Base-by-base conservation (phyloP, 129 eudicot genomes). In the Lonicera japonica region DNA sequence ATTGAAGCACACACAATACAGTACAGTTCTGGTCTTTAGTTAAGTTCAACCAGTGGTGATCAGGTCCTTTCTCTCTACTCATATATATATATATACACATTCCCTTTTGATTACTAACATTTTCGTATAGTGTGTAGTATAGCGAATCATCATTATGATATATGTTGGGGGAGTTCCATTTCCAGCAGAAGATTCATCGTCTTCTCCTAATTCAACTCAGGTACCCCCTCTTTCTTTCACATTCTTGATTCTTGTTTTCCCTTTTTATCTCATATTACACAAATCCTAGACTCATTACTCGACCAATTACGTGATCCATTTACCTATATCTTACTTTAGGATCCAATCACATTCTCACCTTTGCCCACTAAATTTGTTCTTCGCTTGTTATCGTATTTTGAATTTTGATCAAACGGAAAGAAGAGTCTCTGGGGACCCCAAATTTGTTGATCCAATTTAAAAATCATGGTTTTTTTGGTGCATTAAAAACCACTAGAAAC, bases 161-260 rank as follows among this genome's bases (percentile, higher is more conserved):
- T 82, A 68, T 53, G 79, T 82, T 48, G 79, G 63, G 1, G 88
- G 84, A 53, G 46, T 65, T 75, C 82, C 56, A 41, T 71, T 82
- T 82, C n/a, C 60, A 34, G 8, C 78, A 14, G 79, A 61, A 14
- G 79, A 61, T 21, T 61, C 77, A 56, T 67, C 76, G 8, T 68
- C 83, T 36, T 46, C n/a, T n/a, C n/a, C n/a, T n/a, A n/a, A n/a
- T n/a, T n/a, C 36, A 29, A 29, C 72, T 50, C 62, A 81, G 82
- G 82, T 76, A 50, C 43, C 39, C 63, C 34, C 17, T 53, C 29
- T 58, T 5, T 67, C 60, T 12, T 15, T 29, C 21, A 24, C 65
- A 66, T 51, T 65, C 24, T 16, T 52, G 19, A 39, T 16, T 36
- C 25, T n/a, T n/a, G n/a, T n/a, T n/a, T n/a, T n/a, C n/a, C n/a